Evolutionary conservation across 768 basidiomycete genomes (phyloP).

Genomic region (Lepiota venenata): DNA sequence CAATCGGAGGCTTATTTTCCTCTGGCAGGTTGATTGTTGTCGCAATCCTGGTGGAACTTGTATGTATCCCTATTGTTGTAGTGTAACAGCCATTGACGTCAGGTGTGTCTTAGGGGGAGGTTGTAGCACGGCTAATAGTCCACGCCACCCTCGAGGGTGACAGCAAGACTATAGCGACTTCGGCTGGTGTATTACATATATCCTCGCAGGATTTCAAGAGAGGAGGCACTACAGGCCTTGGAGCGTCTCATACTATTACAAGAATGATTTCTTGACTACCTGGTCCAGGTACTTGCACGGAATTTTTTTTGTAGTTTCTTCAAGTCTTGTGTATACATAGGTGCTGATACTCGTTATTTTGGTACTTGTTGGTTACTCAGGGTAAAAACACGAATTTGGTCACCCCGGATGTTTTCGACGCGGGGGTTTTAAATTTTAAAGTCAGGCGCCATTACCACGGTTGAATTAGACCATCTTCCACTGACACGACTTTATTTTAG

Average conservation of each 20-base stretch:
- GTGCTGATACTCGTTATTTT: too few species aligned
- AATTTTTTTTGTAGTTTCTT: neutral
- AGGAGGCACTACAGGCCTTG: conserved; percentile 37
- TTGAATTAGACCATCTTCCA: too few species aligned
- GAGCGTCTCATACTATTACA: conserved; percentile 32
- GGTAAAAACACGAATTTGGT: too few species aligned
- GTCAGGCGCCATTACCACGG: too few species aligned
- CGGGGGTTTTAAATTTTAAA: too few species aligned
- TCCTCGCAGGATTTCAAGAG: conserved; percentile 27
- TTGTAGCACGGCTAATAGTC: conserved; percentile 71
- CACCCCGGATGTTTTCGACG: too few species aligned
- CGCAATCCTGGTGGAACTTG: conserved; percentile 85
- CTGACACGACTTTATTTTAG: too few species aligned
- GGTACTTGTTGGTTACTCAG: too few species aligned
- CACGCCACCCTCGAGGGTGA: conserved; percentile 46
- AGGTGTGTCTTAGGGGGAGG: conserved; percentile 57
- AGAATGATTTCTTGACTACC: neutral
- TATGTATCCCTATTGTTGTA: conserved; percentile 29
- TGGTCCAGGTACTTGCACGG: too few species aligned
- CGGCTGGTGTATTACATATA: neutral
- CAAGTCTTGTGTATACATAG: too few species aligned
- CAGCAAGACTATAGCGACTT: neutral
- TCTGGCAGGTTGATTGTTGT: conserved; percentile 77
- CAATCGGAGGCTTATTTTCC: conserved; percentile 16
- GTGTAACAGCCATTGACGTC: neutral